Evolutionary conservation across 1,139 yeast species (phyloP).

Genomic region (Hemisphaericaspora xylanilytica): DNA sequence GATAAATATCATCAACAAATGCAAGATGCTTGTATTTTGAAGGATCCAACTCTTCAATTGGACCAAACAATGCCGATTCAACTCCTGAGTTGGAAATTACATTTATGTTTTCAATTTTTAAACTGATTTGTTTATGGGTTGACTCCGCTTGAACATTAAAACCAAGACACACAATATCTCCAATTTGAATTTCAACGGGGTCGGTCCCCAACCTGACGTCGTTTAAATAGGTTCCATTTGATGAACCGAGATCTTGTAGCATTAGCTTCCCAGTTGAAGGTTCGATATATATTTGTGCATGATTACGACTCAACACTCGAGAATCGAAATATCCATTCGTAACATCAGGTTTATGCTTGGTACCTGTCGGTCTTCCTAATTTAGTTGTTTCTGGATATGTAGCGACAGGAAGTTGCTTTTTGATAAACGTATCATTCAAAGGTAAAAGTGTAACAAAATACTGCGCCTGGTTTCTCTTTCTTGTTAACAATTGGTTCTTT

Average conservation of each 20-base stretch:
- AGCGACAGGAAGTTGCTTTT: constrained; percentile 78
- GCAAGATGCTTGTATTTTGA: constrained; percentile 43
- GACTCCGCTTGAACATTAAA: constrained; percentile 83
- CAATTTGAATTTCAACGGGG: constrained; percentile 62
- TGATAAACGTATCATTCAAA: constrained; percentile 76
- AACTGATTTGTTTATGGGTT: constrained; percentile 82
- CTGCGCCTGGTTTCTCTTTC: constrained; percentile 35
- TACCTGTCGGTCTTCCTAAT: constrained; percentile 82
- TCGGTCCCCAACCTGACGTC: constrained; percentile 66
- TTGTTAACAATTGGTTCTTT: constrained; percentile 17
- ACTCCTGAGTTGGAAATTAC: constrained; percentile 44
- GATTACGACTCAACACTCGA: constrained; percentile 87
- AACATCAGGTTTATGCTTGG: constrained; percentile 68
- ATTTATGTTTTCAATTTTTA: constrained; percentile 70
- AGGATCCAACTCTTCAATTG: constrained; percentile 14
- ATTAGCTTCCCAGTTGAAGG: constrained; percentile 63
- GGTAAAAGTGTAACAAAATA: constrained; percentile 68
- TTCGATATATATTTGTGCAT: constrained; percentile 85
- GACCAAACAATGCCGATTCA: constrained; percentile 3
- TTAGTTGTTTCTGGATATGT: constrained; percentile 78
- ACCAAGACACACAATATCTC: constrained; percentile 84
- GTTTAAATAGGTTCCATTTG: constrained; percentile 93
- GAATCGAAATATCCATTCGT: constrained; percentile 95
- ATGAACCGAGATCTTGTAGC: constrained; percentile 82
- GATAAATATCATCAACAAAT: constrained; percentile 40